Evolutionary conservation across 768 basidiomycete species (phyloP).

Genomic region (Calocera cornea): DNA sequence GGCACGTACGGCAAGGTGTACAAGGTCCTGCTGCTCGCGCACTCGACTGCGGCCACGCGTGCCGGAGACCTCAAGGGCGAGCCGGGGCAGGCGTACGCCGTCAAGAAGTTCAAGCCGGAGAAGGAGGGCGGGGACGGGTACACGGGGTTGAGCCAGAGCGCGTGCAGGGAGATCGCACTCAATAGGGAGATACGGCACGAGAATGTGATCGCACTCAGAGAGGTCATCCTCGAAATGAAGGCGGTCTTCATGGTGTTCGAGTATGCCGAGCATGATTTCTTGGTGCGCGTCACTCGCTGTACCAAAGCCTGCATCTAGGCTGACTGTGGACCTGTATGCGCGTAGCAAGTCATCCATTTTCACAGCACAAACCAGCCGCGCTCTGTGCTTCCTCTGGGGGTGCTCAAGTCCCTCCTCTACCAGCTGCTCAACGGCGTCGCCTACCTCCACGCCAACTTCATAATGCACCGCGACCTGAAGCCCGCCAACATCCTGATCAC

Average conservation of each 20-base stretch:
- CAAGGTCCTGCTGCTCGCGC: conserved; percentile 48
- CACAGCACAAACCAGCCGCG: conserved; percentile 77
- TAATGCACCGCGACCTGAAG: conserved; percentile 94
- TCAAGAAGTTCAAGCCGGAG: conserved; percentile 99
- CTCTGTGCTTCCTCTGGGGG: conserved; percentile 51
- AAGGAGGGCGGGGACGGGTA: conserved; percentile 96
- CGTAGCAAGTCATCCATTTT: conserved; percentile 95
- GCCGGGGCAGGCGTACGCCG: conserved; percentile 61
- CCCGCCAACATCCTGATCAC: conserved; percentile 98
- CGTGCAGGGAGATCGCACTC: conserved; percentile 91
- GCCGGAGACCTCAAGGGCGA: conserved; percentile 48
- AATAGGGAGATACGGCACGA: conserved; percentile 83
- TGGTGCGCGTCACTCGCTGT: conserved; percentile 41
- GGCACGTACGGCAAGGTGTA: conserved; percentile 98
- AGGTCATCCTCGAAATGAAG: conserved; percentile 95
- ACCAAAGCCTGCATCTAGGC: not conserved
- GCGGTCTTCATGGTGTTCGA: conserved; percentile 99
- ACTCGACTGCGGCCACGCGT: conserved; percentile 28
- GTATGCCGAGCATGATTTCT: conserved; percentile 96
- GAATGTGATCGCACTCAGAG: conserved; percentile 80
- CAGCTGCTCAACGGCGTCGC: conserved; percentile 89
- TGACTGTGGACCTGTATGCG: not conserved
- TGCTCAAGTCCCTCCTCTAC: conserved; percentile 86
- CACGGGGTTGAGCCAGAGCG: conserved; percentile 96
- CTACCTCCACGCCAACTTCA: conserved; percentile 89